Evolutionary conservation across 768 basidiomycete species (phyloP).

Genomic region (Agaricus blazei): DNA sequence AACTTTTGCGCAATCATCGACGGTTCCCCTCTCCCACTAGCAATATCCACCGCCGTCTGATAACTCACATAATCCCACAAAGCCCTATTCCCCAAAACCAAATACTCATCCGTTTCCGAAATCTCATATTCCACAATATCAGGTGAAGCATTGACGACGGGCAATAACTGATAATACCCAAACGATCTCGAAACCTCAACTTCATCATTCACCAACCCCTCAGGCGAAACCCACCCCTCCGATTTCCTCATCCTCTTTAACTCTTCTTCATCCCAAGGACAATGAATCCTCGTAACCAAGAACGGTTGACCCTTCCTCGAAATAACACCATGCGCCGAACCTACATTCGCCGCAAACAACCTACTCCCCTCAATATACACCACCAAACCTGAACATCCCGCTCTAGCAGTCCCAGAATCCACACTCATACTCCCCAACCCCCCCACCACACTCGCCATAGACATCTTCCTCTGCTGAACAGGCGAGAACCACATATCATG

Average conservation of each 20-base stretch:
- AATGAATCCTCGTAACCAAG: slow-evolving; percentile 74
- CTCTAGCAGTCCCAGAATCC: slow-evolving; percentile 51
- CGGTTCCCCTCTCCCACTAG: slow-evolving; percentile 68
- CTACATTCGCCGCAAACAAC: slow-evolving; percentile 87
- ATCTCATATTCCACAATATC: slow-evolving; percentile 67
- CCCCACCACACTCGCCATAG: slow-evolving; percentile 45
- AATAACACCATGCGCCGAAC: slow-evolving; percentile 83
- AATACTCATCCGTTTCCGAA: slow-evolving; percentile 86
- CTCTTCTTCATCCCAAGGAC: slow-evolving; percentile 85
- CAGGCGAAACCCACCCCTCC: slow-evolving; percentile 92
- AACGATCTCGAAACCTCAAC: slow-evolving; percentile 90
- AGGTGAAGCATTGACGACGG: slow-evolving; percentile 87
- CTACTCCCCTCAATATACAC: slow-evolving; percentile 78
- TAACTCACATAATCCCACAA: slow-evolving; percentile 93
- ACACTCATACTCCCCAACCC: slow-evolving; percentile 22
- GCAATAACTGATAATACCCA: slow-evolving; percentile 86
- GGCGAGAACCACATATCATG: slow-evolving; percentile 59
- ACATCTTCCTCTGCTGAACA: slow-evolving; percentile 61
- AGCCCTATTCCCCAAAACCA: slow-evolving; percentile 91
- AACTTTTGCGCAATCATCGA: slow-evolving; percentile 93
- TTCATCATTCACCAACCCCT: slow-evolving; percentile 88
- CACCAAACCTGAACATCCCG: slow-evolving; percentile 82
- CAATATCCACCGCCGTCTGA: slow-evolving; percentile 96
- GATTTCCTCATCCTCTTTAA: slow-evolving; percentile 83
- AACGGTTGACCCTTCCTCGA: slow-evolving; percentile 72